Evolutionary conservation across 345 rosid genomes (phyloP), one percentile per base, ranked within the genome.

Genomic region (Salix dunnii): DNA sequence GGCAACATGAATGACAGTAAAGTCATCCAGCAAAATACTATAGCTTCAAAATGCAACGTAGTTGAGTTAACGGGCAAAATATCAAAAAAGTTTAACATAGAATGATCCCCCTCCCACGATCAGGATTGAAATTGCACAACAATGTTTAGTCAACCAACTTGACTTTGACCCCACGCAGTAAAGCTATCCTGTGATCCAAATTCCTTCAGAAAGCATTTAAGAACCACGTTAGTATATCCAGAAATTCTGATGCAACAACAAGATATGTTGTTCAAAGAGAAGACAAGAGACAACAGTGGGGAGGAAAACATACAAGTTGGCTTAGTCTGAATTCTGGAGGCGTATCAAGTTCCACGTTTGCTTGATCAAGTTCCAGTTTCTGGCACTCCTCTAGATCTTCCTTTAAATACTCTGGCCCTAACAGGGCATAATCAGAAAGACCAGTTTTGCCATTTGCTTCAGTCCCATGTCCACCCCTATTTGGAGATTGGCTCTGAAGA

Each of bases 111-210:
- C n/a, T 38, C 23, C 55, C 55, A 7, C 5, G 8, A 43, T 74
- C 65, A 5, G n/a, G 53, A 31, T 64, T 71, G 23, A 49, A 71
- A 21, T 35, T 28, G 23, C 20, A 35, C 20, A 64, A 30, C 46
- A 4, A 23, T 13, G 38, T 60, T 71, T 81, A 84, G 78, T 86
- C 90, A 11, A 21, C 61, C n/a, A 75, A 78, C 86, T 88, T 86
- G 77, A 89, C 81, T 53, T 88, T 88, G 12, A 13, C 98, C 97
- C 91, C 94, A 96, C 42, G 97, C 86, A 30, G 82, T 63, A 79
- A 82, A 92, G 90, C 99, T 96, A 8, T 96, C 99, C 82, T 96
- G 96, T 9, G 99, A 96, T 81, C 89, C 93, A 81, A 96, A 96
- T 35, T 93, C 99, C 99, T 93, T 75, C 65, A 82, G 53, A 58